Base-by-base conservation (phyloP, 2,329 filamentous ascomycete genomes). In the Aureobasidium sp. region DNA sequence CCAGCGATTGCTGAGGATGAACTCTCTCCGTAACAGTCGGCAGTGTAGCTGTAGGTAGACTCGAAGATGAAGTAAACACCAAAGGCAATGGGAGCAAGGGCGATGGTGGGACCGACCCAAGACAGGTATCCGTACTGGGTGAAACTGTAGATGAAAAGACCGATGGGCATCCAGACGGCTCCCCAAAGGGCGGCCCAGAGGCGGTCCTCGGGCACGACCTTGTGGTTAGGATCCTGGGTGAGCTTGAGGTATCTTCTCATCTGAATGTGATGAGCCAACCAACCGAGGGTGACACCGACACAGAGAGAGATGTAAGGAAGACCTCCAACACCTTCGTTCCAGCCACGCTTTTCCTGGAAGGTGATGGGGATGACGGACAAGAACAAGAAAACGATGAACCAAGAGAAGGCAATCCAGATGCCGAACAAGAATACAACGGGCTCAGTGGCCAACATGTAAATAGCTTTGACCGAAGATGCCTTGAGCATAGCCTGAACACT, bases 331-430 rank as follows among this genome's bases (percentile, higher is more conserved):
- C 79, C 80, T 66, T 82, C 78, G 54, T 70, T 72, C 80, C 80
- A 82, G 64, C 79, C 79, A 40, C 76, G 76, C 73, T 82, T 81
- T 64, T 81, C 78, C 22, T 70, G 62, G 72, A 80, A 82, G 40
- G 77, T 79, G 69, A 80, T 79, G 15, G 77, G 75, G 64, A 80
- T 79, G 63, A 78, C 77, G 27, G 75, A 79, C 7, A 82, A 71
- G 76, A 82, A 82, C 57, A 82, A 74, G 74, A 82, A 82, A 47
- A 79, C 75, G 22, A 82, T 75, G 66, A 78, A 79, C 79, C 79
- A 82, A 66, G 77, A 77, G 69, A 81, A 81, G 17, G 74, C 73
- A 63, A 81, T 81, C 79, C 79, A 81, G 31, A 81, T 69, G 61
- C 79, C 79, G 49, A 80, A 80, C 31, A 75, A 74, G 62, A 80